Evolutionary conservation across 495 filamentous ascomycete genomes (phyloP).

Genomic region (Ramalina peruviana): DNA sequence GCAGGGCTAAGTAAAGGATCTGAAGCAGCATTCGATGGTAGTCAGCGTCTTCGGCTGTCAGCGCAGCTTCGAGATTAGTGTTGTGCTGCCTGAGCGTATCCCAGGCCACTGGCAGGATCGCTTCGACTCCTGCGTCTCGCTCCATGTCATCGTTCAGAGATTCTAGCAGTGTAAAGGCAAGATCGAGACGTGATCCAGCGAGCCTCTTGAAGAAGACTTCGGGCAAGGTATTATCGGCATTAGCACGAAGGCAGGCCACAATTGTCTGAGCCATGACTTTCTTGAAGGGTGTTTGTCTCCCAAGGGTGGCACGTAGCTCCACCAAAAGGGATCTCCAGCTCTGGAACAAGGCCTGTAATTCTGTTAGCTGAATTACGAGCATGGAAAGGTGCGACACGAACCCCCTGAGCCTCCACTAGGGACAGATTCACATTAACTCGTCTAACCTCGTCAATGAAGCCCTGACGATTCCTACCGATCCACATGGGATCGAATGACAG

Average conservation of each 20-base stretch:
- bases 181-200: constrained; percentile 53
- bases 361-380: constrained; percentile 18
- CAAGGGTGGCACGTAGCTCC: constrained; percentile 62
- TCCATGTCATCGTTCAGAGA: constrained; percentile 51
- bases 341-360: constrained; percentile 52
- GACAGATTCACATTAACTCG: constrained; percentile 82
- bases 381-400: constrained; percentile 30
- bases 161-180: constrained; percentile 65
- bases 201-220: constrained; percentile 61
- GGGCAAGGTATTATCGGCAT: constrained; percentile 47
- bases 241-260: constrained; percentile 58
- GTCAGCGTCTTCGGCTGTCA: constrained; percentile 44
- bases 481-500: constrained; percentile 66
- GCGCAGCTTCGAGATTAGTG: constrained; percentile 47
- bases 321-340: constrained; percentile 83
- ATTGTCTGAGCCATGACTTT: constrained; percentile 52
- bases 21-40: constrained; percentile 76
- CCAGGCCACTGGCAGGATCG: constrained; percentile 52
- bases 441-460: constrained; percentile 67
- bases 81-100: constrained; percentile 48
- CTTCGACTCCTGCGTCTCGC: constrained; percentile 43
- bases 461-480: constrained; percentile 47
- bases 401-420: constrained; percentile 79
- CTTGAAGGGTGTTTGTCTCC: constrained; percentile 46
- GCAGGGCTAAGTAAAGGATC: constrained; percentile 70